These are phyloP conservation scores for Colletotrichum sp. DNA, from an alignment of 2,329 filamentous ascomycete species.

Conservation along the genomic window DNA sequence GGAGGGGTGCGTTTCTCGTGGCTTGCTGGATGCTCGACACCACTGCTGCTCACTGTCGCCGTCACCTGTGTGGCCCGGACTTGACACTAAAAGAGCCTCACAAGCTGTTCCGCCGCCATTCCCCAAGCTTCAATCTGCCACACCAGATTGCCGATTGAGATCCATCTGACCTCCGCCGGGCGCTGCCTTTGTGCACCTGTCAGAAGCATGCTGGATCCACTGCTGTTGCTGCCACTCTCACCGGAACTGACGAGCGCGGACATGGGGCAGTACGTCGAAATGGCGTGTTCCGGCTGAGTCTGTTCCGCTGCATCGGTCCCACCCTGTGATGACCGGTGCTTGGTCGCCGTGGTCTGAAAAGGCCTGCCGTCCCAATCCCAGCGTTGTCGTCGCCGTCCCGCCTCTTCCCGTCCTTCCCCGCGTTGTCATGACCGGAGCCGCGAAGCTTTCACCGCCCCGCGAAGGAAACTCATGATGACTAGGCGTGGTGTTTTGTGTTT, in stretches of 20 bases:
- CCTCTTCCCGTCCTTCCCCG: background rate
- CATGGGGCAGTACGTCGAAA: background rate
- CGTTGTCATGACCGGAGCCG: background rate
- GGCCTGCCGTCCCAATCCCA: background rate
- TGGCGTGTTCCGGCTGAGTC: background rate
- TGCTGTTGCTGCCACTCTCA: background rate
- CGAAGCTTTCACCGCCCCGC: background rate
- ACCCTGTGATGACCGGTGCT: background rate
- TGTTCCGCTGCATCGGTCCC: background rate
- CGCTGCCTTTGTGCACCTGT: slow-evolving; percentile 5
- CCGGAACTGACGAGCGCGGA: background rate
- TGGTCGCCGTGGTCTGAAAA: background rate
- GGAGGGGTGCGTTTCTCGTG: background rate
- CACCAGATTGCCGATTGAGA: slow-evolving; percentile 17
- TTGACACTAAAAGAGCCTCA: background rate
- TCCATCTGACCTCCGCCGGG: slow-evolving; percentile 8
- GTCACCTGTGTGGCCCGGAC: background rate
- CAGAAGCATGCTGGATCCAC: background rate
- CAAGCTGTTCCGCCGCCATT: background rate
- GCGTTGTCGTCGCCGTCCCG: background rate
- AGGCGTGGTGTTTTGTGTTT: background rate
- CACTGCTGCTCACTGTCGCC: background rate
- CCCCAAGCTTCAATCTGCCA: background rate
- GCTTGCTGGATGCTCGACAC: background rate
- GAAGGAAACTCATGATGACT: background rate